Evolutionary conservation across 495 filamentous ascomycete genomes (phyloP).

Genomic region (Bombardia bombarda): DNA sequence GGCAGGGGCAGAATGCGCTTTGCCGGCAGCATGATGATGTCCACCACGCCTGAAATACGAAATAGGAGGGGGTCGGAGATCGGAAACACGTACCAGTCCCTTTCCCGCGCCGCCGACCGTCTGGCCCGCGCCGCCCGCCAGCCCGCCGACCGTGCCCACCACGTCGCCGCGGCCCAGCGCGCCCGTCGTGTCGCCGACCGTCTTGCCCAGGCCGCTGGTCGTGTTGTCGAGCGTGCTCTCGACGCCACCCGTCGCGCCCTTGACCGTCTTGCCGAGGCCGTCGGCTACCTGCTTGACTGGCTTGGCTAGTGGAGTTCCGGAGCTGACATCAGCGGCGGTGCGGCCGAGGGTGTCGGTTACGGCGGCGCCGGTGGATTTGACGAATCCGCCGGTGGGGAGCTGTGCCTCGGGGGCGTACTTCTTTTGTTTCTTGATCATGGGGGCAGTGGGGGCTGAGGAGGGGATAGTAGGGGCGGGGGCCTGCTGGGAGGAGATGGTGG

Average conservation of each 20-base stretch:
- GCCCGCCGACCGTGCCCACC: conserved; percentile 14
- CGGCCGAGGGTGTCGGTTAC: conserved; percentile 8
- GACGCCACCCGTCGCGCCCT: conserved; percentile 6
- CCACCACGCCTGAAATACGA: no score
- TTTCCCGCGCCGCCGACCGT: conserved; percentile 18
- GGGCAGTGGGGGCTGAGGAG: not conserved
- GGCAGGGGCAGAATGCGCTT: no score
- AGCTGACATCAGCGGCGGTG: conserved; percentile 3
- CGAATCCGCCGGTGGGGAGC: conserved; percentile 12
- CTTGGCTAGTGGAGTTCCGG: not conserved
- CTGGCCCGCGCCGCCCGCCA: conserved; percentile 15
- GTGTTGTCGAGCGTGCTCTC: conserved; percentile 7
- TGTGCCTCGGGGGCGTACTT: conserved; percentile 16
- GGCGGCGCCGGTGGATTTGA: not conserved
- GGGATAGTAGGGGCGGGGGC: no score
- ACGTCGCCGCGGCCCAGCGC: conserved; percentile 17
- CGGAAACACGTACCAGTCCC: conserved; percentile 11
- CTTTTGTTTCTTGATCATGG: conserved; percentile 2
- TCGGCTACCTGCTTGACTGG: conserved; percentile 1
- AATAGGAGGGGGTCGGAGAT: no score
- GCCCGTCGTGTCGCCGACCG: conserved; percentile 14
- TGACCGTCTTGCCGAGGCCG: conserved; percentile 9
- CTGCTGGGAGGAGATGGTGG: no score
- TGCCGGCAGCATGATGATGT: no score
- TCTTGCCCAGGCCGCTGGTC: conserved; percentile 5